Conservation (phyloP, 2,329 filamentous ascomycete species). For the Cladophialophora immunda region DNA sequence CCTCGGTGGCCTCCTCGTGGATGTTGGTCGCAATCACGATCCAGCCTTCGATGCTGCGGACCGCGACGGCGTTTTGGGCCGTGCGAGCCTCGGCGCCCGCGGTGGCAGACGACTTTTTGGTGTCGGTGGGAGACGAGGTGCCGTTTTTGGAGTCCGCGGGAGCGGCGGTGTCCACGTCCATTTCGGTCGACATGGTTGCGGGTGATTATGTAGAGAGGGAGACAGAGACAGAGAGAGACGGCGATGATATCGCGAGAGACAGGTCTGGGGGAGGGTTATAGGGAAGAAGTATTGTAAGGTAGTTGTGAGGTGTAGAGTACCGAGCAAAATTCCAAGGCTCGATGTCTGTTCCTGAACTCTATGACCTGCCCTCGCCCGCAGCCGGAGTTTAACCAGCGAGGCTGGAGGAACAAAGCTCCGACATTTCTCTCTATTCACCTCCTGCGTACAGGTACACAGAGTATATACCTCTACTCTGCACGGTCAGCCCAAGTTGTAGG, state of each 20-base stretch:
- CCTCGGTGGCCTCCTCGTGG: conserved; percentile 73
- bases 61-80: conserved; percentile 60
- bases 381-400: not conserved
- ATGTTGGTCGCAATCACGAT: conserved; percentile 75
- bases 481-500: not conserved
- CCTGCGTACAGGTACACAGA: not conserved
- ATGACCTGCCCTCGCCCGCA: not conserved
- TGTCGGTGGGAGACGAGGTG: conserved; percentile 25
- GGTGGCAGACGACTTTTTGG: conserved; percentile 25
- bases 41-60: conserved; percentile 74
- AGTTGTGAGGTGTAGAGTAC: not conserved
- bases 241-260: not conserved
- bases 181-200: conserved; percentile 53
- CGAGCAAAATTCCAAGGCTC: not conserved
- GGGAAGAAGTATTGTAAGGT: not conserved
- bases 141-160: conserved; percentile 39
- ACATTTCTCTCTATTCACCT: not conserved
- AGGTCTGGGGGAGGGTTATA: not conserved
- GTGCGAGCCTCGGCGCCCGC: conserved; percentile 53
- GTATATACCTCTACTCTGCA: not conserved
- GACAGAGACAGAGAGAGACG: not conserved
- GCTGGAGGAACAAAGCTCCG: not conserved
- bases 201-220: conserved; percentile 22
- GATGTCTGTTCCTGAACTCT: not conserved
- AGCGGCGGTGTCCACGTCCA: conserved; percentile 54